Conservation (phyloP, 2,329 filamentous ascomycete species). For the Neonectria faginata region DNA sequence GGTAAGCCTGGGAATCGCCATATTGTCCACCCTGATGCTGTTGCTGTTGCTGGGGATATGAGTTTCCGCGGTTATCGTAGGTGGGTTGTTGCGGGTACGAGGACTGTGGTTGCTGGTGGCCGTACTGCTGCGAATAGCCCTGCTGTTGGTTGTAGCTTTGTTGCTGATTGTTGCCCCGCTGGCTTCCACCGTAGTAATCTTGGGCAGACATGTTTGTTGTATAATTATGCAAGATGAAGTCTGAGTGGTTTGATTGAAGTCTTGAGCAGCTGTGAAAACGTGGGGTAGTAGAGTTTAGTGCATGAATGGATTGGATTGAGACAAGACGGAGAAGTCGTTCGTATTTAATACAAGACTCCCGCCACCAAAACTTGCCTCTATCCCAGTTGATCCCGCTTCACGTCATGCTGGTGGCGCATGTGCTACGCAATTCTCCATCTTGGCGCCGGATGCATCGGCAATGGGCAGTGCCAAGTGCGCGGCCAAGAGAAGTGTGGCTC, state of each 20-base stretch:
- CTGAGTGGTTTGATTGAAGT: not conserved
- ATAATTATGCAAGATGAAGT: not conserved
- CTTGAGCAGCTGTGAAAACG: not conserved
- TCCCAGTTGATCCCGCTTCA: not conserved
- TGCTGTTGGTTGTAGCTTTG: slow-evolving; percentile 37
- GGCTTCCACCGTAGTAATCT: slow-evolving; percentile 39
- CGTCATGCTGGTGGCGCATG: slow-evolving; percentile 21
- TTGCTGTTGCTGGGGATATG: slow-evolving; percentile 35
- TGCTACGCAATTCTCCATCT: slow-evolving; percentile 7
- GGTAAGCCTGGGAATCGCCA: slow-evolving; percentile 30
- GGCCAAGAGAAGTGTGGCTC: slow-evolving; percentile 25
- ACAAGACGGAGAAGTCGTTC: not conserved
- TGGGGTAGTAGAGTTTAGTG: not conserved
- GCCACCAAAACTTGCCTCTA: not conserved
- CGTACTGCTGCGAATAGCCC: slow-evolving; percentile 8
- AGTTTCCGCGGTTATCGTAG: slow-evolving; percentile 32
- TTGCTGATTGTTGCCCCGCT: slow-evolving; percentile 32
- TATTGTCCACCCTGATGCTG: slow-evolving; percentile 38
- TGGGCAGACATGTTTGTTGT: slow-evolving; percentile 38
- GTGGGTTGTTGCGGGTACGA: slow-evolving; percentile 36
- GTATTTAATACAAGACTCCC: slow-evolving; percentile 18
- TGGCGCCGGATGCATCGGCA: slow-evolving; percentile 28
- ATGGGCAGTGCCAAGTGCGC: not conserved
- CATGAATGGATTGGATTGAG: not conserved
- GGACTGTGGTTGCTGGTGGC: slow-evolving; percentile 32